Conservation (phyloP, 106 monocot species). For the Dendrobium catenatum region DNA sequence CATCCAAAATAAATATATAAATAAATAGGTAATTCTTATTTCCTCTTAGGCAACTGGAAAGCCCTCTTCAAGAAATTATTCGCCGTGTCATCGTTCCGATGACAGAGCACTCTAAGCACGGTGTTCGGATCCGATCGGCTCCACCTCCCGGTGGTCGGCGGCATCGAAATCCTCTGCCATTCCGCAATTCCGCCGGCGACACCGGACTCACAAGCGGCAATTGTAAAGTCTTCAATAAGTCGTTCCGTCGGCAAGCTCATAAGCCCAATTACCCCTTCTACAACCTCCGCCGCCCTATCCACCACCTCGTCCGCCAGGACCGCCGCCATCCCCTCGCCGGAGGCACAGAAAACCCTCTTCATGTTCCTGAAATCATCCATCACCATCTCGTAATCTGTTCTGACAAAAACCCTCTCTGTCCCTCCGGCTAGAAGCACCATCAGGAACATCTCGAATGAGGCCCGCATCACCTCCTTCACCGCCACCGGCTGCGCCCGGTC, state of each 20-base stretch:
- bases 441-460: slow-evolving; percentile 50
- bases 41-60: slow-evolving; percentile 52
- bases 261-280: slow-evolving; percentile 38
- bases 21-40: background rate
- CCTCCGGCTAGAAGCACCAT: slow-evolving; percentile 59
- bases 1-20: too few species aligned
- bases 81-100: slow-evolving; percentile 42
- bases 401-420: slow-evolving; percentile 28
- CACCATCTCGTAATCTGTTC: slow-evolving; percentile 30
- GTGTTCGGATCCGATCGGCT: slow-evolving; percentile 38
- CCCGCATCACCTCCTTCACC: slow-evolving; percentile 59
- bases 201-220: slow-evolving; percentile 10
- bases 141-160: slow-evolving; percentile 49
- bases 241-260: slow-evolving; percentile 42
- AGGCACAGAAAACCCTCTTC: slow-evolving; percentile 40
- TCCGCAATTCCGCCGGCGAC: background rate
- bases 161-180: slow-evolving; percentile 18
- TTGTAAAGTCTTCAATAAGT: slow-evolving; percentile 54
- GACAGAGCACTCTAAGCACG: slow-evolving; percentile 45
- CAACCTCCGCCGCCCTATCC: slow-evolving; percentile 45
- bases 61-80: slow-evolving; percentile 45
- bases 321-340: slow-evolving; percentile 46
- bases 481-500: slow-evolving; percentile 45
- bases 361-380: slow-evolving; percentile 43
- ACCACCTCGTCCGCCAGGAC: slow-evolving; percentile 35